Conservation (phyloP, 192 early-diverging fungal genomes). For the Blastocladiella britannica region DNA sequence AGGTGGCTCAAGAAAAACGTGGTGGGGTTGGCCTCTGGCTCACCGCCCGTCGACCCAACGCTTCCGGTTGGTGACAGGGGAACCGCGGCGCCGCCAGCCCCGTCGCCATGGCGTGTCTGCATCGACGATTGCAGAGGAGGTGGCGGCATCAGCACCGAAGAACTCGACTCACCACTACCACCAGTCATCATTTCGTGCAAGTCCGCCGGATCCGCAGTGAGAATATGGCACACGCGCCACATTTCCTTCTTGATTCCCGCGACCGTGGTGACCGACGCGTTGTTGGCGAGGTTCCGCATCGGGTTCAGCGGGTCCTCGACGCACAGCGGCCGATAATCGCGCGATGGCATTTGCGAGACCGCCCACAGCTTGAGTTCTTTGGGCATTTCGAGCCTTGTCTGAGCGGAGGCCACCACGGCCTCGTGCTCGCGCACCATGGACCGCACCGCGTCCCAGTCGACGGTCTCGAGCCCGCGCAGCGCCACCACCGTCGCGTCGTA, state of each 20-base stretch:
- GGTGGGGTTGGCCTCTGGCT: too few relatives aligned
- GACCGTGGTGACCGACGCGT: neutral
- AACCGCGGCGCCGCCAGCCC: too few relatives aligned
- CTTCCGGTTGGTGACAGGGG: too few relatives aligned
- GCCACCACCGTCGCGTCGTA: neutral
- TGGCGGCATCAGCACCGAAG: neutral
- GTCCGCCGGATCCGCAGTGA: neutral
- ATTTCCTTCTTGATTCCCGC: neutral
- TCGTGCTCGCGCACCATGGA: neutral
- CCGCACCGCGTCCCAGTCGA: neutral
- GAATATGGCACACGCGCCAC: neutral
- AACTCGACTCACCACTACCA: neutral
- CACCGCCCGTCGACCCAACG: too few relatives aligned
- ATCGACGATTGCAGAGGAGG: neutral
- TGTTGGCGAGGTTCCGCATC: constrained; percentile 71
- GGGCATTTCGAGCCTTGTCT: neutral
- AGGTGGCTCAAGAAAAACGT: too few relatives aligned
- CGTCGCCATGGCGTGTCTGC: too few relatives aligned
- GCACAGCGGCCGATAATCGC: constrained; percentile 48
- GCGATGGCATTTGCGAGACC: constrained; percentile 15
- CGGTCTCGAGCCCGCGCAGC: neutral
- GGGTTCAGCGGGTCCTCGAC: constrained; percentile 87
- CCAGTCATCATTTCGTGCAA: neutral
- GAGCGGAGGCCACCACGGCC: neutral
- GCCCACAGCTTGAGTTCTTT: neutral